Percentiles rank a stretch among this genome's conserved stretches.
These are phyloP conservation scores for Mucor sp. DNA, from an alignment of 371 early-diverging fungal species.

Conservation along the genomic window DNA sequence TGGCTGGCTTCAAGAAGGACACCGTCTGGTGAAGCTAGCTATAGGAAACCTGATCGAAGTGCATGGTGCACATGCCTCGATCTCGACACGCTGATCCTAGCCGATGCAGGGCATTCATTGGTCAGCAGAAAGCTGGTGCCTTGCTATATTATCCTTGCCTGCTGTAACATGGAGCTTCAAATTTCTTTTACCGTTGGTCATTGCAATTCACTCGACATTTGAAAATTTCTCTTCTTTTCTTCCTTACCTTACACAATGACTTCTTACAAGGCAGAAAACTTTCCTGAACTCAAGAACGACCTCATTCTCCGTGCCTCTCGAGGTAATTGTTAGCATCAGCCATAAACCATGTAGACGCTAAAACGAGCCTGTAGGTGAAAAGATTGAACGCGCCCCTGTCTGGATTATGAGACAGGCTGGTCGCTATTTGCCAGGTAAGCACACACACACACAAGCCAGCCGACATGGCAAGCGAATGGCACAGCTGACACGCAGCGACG, in stretches of 20 bases:
- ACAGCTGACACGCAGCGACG: neutral
- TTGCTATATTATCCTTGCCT: neutral
- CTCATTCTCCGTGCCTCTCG: slow-evolving; percentile 86
- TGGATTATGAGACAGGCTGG: slow-evolving; percentile 99
- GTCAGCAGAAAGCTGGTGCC: neutral
- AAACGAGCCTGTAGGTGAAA: slow-evolving; percentile 55
- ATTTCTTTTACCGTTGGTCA: neutral
- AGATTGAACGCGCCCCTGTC: slow-evolving; percentile 88
- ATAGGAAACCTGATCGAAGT: neutral
- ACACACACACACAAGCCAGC: too few species aligned
- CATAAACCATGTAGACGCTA: neutral
- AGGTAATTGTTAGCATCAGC: slow-evolving; percentile 40
- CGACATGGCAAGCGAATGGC: too few species aligned
- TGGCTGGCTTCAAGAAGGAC: too few species aligned
- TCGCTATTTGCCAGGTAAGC: slow-evolving; percentile 91
- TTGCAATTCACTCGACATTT: neutral
- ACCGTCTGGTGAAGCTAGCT: too few species aligned
- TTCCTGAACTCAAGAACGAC: slow-evolving; percentile 91
- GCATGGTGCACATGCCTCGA: neutral
- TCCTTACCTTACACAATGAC: slow-evolving; percentile 5
- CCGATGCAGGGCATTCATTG: neutral
- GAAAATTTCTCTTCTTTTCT: neutral
- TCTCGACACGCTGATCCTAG: neutral
- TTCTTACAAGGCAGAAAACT: slow-evolving; percentile 38
- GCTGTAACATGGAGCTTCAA: neutral